Base-by-base conservation (phyloP, 257 asterid genomes). In the Hygrophila difformis region DNA sequence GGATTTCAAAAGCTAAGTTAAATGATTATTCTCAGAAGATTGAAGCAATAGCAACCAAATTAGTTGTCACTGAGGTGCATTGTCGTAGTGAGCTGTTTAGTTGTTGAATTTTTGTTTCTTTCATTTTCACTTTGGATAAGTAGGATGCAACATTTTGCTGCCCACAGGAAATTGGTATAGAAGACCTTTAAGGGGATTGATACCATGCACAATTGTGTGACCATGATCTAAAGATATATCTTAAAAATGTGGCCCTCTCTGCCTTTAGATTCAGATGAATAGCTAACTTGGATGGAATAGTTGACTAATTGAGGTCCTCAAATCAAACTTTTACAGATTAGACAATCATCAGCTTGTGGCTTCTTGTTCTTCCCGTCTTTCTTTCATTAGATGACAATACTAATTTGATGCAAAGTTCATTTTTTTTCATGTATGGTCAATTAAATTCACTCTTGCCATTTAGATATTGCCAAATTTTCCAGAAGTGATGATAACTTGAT, bases 1-100 rank as follows among this genome's bases (percentile, higher is more conserved):
- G 94, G 76, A 59, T 84, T 58, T 88, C 96, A 51, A 85, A 79
- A 73, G 86, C 75, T 41, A 74, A 51, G 33, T 36, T 82, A 49
- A 85, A 65, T 67, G 96, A 79, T 49, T 79, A 75, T 65, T 71
- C 93, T 4, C 79, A 77, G 71, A 72, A 74, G 59, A 76, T 89
- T 55, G 96, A 89, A 79, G 82, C 72, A 17, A 44, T 85, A 70
- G 93, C 89, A 36, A 73, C 86, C 59, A 89, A 69, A 56, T 55
- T 82, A 56, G 88, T 62, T 34, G 68, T 50, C 47, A 49, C 65
- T 28, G 72, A 70, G 87, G 96, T 81, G 61, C 29, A 68, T 48
- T 35, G 0, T 31, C 12, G 18, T 14, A 36, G 29, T 39, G 47
- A 44, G 49, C 52, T 17, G 13, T 39, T 29, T 34, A 47, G 6